These are phyloP conservation scores for Parafenestella ontariensis DNA, from an alignment of 2,329 filamentous ascomycete species.

Conservation along the genomic window DNA sequence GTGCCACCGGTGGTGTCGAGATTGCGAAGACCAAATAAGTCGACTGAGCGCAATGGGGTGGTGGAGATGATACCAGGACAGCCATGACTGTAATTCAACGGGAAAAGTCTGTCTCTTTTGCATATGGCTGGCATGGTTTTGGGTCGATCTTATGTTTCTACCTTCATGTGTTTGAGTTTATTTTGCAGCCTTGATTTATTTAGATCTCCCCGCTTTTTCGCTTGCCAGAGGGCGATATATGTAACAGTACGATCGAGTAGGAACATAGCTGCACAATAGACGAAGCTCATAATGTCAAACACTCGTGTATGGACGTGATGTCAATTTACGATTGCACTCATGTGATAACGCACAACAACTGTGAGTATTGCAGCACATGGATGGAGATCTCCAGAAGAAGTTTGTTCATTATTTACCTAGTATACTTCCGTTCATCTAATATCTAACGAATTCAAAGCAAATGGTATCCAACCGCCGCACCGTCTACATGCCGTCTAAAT, in stretches of 20 bases:
- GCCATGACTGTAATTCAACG: slow-evolving; percentile 30
- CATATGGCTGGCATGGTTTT: slow-evolving; percentile 37
- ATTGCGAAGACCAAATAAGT: slow-evolving; percentile 35
- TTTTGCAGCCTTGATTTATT: slow-evolving; percentile 26
- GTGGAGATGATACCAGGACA: slow-evolving; percentile 38
- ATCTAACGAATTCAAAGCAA: too few relatives aligned
- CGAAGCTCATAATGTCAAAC: slow-evolving; percentile 25
- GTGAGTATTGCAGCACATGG: too few relatives aligned
- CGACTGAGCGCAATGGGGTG: slow-evolving; percentile 5
- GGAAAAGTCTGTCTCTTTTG: slow-evolving; percentile 41
- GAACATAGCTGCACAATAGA: slow-evolving; percentile 42
- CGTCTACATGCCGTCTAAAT: too few relatives aligned
- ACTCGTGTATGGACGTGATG: neutral
- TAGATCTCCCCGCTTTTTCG: slow-evolving; percentile 33
- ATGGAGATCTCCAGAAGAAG: too few relatives aligned
- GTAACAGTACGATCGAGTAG: slow-evolving; percentile 40
- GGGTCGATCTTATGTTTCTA: slow-evolving; percentile 15
- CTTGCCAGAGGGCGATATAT: slow-evolving; percentile 26
- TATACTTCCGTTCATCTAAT: too few relatives aligned
- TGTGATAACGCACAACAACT: too few relatives aligned
- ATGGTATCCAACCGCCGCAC: too few relatives aligned
- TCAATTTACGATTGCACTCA: too few relatives aligned
- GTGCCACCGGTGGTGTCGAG: slow-evolving; percentile 70
- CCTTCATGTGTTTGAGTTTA: slow-evolving; percentile 39
- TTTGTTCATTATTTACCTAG: too few relatives aligned